Evolutionary conservation across 345 rosid genomes (phyloP), one percentile per base, ranked within the genome.

Genomic region (Streptanthus diversifolius): DNA sequence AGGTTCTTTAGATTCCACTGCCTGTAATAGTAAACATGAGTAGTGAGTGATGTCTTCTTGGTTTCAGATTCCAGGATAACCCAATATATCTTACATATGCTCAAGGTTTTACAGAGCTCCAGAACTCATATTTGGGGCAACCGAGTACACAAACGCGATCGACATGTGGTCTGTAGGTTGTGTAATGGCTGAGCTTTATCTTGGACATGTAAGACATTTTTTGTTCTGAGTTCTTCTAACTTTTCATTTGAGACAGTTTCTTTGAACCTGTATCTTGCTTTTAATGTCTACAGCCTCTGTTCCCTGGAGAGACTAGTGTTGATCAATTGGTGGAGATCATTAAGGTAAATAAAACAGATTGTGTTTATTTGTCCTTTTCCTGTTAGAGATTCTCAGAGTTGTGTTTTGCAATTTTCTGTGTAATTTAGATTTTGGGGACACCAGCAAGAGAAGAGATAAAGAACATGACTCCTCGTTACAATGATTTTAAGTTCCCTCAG

Each of bases 141-240:
- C 95, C 0, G 97, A 90, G 77, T 93, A 93, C 82, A 93, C 98
- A 71, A 90, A 91, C 55, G 96, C 98, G 1, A 93, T 93, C 63
- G 98, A 93, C 80, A 89, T 93, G 80, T 93, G 98, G 98, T 93
- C 98, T 54, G 82, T 90, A 3, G 98, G 98, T 43, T 93, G 98
- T 71, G 98, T 93, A 62, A 87, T 93, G 96, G 97, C 97, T 7
- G 98, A 93, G 73, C 82, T 93, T 80, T 90, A 90, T 58, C 96
- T 93, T 66, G 97, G 97, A 18, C 90, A 89, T 87, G 98, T 89
- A 66, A 58, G 70, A 29, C 1, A 19, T 21, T 15, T 25, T 62
- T 43, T 3, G 18, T 25, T 61, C 49, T 53, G 15, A 19, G 66
- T 32, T 64, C 56, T 43, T 71, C 45, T 15, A 54, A 25, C n/a